phyloP scores from a whole-genome alignment of 768 basidiomycete genomes.

The Amanita jacksonii region DNA sequence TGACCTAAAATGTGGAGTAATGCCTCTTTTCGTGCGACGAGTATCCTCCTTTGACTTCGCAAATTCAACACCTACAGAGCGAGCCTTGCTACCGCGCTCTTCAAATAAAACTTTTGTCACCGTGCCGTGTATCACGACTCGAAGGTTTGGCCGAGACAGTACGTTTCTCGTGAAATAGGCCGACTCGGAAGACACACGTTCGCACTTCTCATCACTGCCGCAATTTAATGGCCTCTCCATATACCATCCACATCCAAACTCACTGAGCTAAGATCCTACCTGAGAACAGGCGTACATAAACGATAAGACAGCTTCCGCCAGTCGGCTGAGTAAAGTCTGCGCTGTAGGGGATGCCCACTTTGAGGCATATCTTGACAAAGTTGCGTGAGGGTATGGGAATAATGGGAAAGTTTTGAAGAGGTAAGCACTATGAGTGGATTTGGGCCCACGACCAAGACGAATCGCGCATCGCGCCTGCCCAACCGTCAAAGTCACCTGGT shows the following conservation, averaged over 20 bases:
- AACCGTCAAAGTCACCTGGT: conserved; percentile 65
- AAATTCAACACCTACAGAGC: conserved; percentile 58
- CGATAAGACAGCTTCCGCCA: too few species aligned
- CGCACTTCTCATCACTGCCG: conserved; percentile 32
- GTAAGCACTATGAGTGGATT: conserved; percentile 30
- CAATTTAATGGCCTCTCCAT: too few species aligned
- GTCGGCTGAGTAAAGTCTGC: conserved; percentile 52
- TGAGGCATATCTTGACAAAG: conserved; percentile 48
- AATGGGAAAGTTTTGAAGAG: conserved; percentile 32
- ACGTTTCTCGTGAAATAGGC: conserved; percentile 62
- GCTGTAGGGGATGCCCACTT: conserved; percentile 46
- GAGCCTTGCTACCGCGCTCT: conserved; percentile 24
- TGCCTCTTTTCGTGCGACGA: conserved; percentile 42
- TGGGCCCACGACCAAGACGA: conserved; percentile 54
- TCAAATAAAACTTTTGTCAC: conserved; percentile 55
- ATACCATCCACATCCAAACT: too few species aligned
- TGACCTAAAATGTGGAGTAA: conserved; percentile 36
- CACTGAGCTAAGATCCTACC: too few species aligned
- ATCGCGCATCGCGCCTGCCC: conserved; percentile 45
- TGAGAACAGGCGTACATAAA: too few species aligned
- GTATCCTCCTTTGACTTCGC: conserved; percentile 25
- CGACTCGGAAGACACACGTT: conserved; percentile 52
- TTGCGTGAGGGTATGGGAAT: conserved; percentile 33
- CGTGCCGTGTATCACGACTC: conserved; percentile 43
- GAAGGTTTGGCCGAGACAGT: conserved; percentile 55